Percentiles rank a stretch among this genome's conserved stretches.
phyloP scores from a whole-genome alignment of 1,284 basidiomycete species.

The Hemileia vastatrix region DNA sequence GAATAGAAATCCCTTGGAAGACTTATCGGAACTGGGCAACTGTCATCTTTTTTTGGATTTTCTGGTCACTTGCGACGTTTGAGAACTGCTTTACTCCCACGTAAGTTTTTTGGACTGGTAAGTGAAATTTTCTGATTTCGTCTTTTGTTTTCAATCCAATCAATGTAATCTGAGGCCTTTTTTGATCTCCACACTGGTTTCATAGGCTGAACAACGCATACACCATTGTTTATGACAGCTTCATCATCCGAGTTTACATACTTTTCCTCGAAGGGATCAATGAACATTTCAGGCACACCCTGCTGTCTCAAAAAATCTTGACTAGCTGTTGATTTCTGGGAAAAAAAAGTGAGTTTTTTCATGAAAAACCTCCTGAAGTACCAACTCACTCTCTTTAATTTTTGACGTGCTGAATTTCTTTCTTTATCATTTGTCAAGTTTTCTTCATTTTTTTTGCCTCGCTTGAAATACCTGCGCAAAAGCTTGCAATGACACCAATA shows the following conservation, averaged over 20 bases:
- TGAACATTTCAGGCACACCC: slow-evolving; percentile 5
- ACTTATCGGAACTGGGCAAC: slow-evolving; percentile 6
- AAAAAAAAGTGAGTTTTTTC: background rate
- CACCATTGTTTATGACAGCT: background rate
- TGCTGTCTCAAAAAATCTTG: slow-evolving; percentile 13
- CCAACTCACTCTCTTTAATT: slow-evolving; percentile 1
- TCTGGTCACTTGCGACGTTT: slow-evolving; percentile 1
- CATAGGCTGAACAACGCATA: background rate
- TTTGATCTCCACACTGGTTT: slow-evolving; percentile 4
- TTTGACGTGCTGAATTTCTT: slow-evolving; percentile 1
- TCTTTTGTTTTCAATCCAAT: slow-evolving; percentile 8
- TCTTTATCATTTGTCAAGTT: background rate
- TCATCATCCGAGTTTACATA: slow-evolving; percentile 8
- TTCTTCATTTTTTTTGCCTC: background rate
- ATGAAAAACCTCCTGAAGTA: too few relatives aligned
- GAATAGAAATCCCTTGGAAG: slow-evolving; percentile 8
- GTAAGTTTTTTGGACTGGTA: background rate
- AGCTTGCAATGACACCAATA: slow-evolving; percentile 9
- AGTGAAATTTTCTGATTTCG: background rate
- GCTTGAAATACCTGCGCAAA: slow-evolving; percentile 1
- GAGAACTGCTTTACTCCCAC: background rate
- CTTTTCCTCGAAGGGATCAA: slow-evolving; percentile 10
- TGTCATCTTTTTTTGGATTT: background rate
- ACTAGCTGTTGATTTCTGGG: slow-evolving; percentile 8
- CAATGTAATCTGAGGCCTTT: slow-evolving; percentile 5